These are phyloP conservation scores for Agrocybe pediades DNA, from an alignment of 768 basidiomycete genomes.

Conservation along the genomic window DNA sequence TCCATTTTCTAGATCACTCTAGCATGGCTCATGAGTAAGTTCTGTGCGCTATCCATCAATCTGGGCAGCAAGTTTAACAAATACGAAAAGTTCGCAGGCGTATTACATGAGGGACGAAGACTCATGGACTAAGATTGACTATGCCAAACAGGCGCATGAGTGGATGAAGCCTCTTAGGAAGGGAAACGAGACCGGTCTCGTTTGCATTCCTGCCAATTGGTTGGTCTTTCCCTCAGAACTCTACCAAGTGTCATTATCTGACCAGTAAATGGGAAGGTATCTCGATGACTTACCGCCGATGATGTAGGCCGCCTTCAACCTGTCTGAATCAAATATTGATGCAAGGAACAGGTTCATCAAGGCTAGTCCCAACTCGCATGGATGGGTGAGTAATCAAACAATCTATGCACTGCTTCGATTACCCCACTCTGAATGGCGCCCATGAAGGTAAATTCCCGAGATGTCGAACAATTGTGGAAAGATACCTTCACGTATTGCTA, in stretches of 20 bases:
- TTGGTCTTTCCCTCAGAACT: conserved; percentile 21
- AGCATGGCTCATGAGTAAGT: conserved; percentile 61
- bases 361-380: conserved; percentile 66
- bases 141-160: conserved; percentile 50
- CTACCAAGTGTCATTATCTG: background rate
- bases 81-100: conserved; percentile 49
- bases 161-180: conserved; percentile 78
- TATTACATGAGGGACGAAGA: conserved; percentile 73
- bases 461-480: conserved; percentile 76
- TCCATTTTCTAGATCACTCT: conserved; percentile 47
- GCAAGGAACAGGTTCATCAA: conserved; percentile 62
- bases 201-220: conserved; percentile 73
- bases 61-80: conserved; percentile 38
- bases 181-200: conserved; percentile 63
- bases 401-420: background rate
- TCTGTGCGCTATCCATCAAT: conserved; percentile 38
- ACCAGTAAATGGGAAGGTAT: conserved; percentile 39
- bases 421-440: background rate
- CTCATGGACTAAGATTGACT: conserved; percentile 74
- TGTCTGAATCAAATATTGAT: background rate
- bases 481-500: conserved; percentile 73
- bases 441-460: conserved; percentile 60
- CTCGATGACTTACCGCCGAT: conserved; percentile 76
- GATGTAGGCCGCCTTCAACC: conserved; percentile 44
- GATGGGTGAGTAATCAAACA: conserved; percentile 48